Base-by-base conservation (phyloP, 2,329 filamentous ascomycete species). In the Parastagonospora avenae region DNA sequence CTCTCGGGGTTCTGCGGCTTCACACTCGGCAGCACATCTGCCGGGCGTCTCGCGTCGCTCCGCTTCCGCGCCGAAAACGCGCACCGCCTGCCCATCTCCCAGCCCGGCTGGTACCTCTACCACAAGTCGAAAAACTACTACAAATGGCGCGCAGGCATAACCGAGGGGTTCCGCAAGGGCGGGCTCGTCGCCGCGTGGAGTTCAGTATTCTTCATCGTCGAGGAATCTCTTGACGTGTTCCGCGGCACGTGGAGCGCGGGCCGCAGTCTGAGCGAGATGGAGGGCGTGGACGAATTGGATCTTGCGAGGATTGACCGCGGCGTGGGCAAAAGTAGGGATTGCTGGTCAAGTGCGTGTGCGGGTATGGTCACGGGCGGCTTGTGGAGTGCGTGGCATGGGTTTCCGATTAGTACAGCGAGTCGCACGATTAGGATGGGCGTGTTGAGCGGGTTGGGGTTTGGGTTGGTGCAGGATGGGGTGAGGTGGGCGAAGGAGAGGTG, bases 101-200 rank as follows among this genome's bases (percentile, higher is more conserved):
- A 90, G 24, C 85, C 87, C 2, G 93, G 92, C 14, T 99, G 94
- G 94, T 99, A 93, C 71, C 84, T 97, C n/a, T 99, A 99, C 75
- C 93, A 97, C 79, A 97, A 97, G 77, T 91, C 86, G 71, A 97
- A 97, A 76, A 97, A 96, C 75, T 97, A 99, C 77, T 86, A 91
- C 65, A 83, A 89, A 44, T 87, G 90, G 64, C 82, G 89, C 16
- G 90, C 89, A 5, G 93, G 89, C 0, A 78, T 95, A 14, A 85
- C 85, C 45, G 91, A 96, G 66, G 94, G 91, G 0, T 63, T 91
- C 42, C 86, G 83, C 59, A 90, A 94, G 81, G 92, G 89, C 1
- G 71, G 77, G 29, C 86, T 83, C 60, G 80, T 95, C 5, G 84
- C 85, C 4, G 77, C 88, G 39, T 92, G 92, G 83, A 89, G 85